Base-by-base conservation (phyloP, 495 filamentous ascomycete species). In the Umbilicaria muhlenbergii region DNA sequence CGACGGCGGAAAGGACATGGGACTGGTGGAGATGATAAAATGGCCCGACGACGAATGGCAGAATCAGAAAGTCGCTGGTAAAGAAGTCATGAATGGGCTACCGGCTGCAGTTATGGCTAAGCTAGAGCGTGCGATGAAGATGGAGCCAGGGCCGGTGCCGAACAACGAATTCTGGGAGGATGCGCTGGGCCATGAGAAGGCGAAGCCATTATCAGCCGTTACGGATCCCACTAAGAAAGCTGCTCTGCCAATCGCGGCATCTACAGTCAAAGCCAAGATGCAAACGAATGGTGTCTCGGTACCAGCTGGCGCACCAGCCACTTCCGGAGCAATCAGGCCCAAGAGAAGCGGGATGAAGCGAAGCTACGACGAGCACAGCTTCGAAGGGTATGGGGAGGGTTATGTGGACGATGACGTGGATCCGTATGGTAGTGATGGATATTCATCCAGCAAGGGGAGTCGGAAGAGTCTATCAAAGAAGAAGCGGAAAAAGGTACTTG, bases 31-130 rank as follows among this genome's bases (percentile, higher is more conserved):
- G 24, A 47, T 70, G 38, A 19, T 67, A 16, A 38, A 41, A 8
- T 77, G 68, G 64, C 80, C 80, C 7, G 76, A 79, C 35, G 74
- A 81, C 45, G 77, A 81, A 55, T 83, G 73, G 71, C 61, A 75
- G 32, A 73, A 66, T 39, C 71, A 75, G 58, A 72, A 78, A 48
- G 75, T 81, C 10, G 56, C 59, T 40, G 76, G 77, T 41, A 81
- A 79, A 53, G 65, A 75, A 38, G 39, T 72, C 10, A 45, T 47
- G 42, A 58, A 54, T 46, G 65, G 58, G 5, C 55, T 65, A 18
- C 44, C 53, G 3, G 40, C 36, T 13, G 50, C 32, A n/a, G 65
- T 71, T 44, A 45, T 66, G 41, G 56, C 66, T 10, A 63, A 63
- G 39, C 58, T 78, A 11, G 69, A 74, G 21, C 56, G 58, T 39